Percentiles rank a stretch among this genome's conserved stretches.
phyloP scores from a whole-genome alignment of 2,329 filamentous ascomycete genomes.

The Penicillium sp. region DNA sequence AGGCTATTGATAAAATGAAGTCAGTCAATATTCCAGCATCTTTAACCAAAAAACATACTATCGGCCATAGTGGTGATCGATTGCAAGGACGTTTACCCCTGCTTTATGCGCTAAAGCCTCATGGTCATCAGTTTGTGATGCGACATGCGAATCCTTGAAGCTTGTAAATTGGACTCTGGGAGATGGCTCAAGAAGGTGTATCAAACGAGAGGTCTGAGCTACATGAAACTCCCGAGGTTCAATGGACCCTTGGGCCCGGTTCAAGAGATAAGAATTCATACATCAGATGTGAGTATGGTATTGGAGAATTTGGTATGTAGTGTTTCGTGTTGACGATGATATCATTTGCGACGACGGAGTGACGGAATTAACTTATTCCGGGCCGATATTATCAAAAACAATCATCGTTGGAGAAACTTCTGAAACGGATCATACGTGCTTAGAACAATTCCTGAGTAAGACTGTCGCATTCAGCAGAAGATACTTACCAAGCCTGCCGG shows the following conservation, averaged over 20 bases:
- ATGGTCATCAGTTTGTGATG: conserved; percentile 19
- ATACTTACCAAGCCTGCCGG: conserved; percentile 14
- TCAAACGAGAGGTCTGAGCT: conserved; percentile 61
- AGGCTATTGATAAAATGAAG: conserved; percentile 50
- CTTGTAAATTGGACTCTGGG: conserved; percentile 65
- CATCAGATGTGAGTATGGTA: conserved; percentile 41
- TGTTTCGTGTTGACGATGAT: background rate
- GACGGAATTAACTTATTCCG: background rate
- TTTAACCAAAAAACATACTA: conserved; percentile 49
- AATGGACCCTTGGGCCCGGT: conserved; percentile 68
- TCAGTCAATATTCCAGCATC: conserved; percentile 4
- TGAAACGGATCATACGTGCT: background rate
- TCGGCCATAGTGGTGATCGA: conserved; percentile 77
- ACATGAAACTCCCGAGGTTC: conserved; percentile 61
- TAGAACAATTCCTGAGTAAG: conserved; percentile 15
- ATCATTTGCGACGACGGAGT: background rate
- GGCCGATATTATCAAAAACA: background rate
- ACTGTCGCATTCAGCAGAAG: conserved; percentile 21
- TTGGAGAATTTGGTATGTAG: background rate
- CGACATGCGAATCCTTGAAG: conserved; percentile 6
- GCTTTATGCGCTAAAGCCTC: conserved; percentile 61
- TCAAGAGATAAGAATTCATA: conserved; percentile 74
- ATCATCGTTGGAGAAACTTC: background rate
- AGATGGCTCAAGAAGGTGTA: conserved; percentile 65
- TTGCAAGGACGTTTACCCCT: conserved; percentile 72